Conservation (phyloP, 257 asterid species). For the Scutellaria baicalensis region DNA sequence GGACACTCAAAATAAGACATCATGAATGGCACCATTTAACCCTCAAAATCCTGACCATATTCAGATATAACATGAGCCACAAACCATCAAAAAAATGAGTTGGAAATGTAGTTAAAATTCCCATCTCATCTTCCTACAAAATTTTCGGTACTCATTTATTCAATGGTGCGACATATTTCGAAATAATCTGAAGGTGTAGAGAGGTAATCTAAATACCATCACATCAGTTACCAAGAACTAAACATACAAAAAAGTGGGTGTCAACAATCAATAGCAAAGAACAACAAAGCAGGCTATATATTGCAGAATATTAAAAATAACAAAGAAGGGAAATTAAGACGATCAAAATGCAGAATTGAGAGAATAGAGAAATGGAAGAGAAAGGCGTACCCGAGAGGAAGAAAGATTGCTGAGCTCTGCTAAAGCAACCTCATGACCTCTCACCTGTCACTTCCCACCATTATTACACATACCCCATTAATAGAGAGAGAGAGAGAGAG, state of each 20-base stretch:
- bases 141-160: background rate
- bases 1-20: background rate
- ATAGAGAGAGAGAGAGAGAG: background rate
- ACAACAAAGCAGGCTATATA: background rate
- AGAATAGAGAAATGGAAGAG: background rate
- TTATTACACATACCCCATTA: background rate
- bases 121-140: background rate
- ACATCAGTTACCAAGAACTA: background rate
- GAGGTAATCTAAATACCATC: background rate
- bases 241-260: background rate
- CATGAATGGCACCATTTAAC: no score
- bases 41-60: no score
- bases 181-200: background rate
- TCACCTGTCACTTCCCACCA: slow-evolving; percentile 33
- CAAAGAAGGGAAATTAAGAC: background rate
- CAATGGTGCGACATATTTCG: background rate
- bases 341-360: background rate
- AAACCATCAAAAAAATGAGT: background rate
- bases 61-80: background rate
- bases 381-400: slow-evolving; percentile 43
- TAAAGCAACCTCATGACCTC: slow-evolving; percentile 65
- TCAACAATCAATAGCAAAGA: background rate
- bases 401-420: slow-evolving; percentile 59
- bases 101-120: background rate
- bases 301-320: background rate